Evolutionary conservation across 257 asterid genomes (phyloP).

Genomic region (Solanum pimpinellifolium): DNA sequence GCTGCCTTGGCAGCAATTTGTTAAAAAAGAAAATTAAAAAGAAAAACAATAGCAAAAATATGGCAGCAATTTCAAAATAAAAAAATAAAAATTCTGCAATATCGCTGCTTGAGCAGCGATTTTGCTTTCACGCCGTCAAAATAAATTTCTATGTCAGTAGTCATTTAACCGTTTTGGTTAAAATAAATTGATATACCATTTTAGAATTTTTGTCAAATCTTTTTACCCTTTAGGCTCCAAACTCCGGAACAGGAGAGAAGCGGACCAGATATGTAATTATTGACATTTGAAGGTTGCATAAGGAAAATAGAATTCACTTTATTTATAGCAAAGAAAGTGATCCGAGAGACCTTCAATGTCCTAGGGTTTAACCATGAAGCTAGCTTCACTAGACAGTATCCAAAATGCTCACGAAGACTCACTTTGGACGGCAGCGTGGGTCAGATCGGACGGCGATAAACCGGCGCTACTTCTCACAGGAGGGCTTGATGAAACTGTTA

Average conservation of each 20-base stretch:
- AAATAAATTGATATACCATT: too few species aligned
- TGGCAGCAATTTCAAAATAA: too few species aligned
- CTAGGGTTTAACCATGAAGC: slow-evolving; percentile 39
- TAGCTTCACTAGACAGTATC: slow-evolving; percentile 55
- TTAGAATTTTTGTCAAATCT: too few species aligned
- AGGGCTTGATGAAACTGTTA: slow-evolving; percentile 88
- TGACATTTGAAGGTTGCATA: neutral
- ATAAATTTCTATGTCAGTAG: too few species aligned
- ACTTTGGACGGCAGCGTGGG: slow-evolving; percentile 88
- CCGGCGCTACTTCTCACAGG: slow-evolving; percentile 73
- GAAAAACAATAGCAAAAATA: too few species aligned
- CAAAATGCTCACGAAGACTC: slow-evolving; percentile 87
- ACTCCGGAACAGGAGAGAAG: neutral
- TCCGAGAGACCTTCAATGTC: neutral
- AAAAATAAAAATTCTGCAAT: too few species aligned
- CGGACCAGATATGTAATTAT: neutral
- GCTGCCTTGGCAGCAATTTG: too few species aligned
- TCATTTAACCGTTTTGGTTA: too few species aligned
- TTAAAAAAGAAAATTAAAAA: too few species aligned
- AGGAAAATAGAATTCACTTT: neutral
- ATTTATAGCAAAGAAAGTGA: neutral
- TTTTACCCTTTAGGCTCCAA: too few species aligned
- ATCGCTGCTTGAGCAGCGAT: too few species aligned
- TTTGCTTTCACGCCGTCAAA: too few species aligned
- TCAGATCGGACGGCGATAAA: slow-evolving; percentile 33